Conservation (phyloP, 2,329 filamentous ascomycete species). For the Colletotrichum falcatum region DNA sequence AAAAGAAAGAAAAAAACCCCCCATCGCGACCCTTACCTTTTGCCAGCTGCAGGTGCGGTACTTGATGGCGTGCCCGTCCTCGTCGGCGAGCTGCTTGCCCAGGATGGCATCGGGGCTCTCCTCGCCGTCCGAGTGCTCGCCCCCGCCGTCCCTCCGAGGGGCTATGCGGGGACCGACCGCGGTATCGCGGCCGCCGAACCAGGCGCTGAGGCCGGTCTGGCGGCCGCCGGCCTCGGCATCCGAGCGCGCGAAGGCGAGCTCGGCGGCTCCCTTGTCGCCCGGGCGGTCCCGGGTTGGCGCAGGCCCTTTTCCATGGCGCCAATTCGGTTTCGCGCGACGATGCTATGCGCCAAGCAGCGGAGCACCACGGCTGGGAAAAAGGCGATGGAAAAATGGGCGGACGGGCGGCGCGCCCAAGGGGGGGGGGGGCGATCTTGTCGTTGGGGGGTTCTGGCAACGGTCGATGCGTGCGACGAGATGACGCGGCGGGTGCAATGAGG, state of each 20-base stretch:
- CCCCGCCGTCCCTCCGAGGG: conserved; percentile 54
- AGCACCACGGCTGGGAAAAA: background rate
- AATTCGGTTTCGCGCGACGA: conserved; percentile 9
- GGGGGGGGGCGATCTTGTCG: background rate
- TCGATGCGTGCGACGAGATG: background rate
- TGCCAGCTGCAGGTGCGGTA: conserved; percentile 96
- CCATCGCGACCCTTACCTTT: conserved; percentile 60
- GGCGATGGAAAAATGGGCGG: no score
- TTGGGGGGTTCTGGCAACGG: background rate
- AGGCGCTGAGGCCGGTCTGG: conserved; percentile 31
- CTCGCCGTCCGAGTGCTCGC: conserved; percentile 54
- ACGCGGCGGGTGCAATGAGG: background rate
- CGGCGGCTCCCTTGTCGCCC: conserved; percentile 4
- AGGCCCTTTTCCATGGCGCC: conserved; percentile 27
- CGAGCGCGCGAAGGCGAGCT: conserved; percentile 14
- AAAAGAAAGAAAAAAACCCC: no score
- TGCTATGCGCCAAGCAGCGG: background rate
- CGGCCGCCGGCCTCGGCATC: conserved; percentile 35
- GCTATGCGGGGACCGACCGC: conserved; percentile 65
- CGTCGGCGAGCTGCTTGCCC: conserved; percentile 78
- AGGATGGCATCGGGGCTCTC: conserved; percentile 63
- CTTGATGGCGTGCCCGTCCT: conserved; percentile 84
- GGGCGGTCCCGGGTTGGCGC: conserved; percentile 11
- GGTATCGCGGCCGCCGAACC: conserved; percentile 55
- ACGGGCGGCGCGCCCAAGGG: background rate